These are phyloP conservation scores for Zygotorulaspora chibaensis DNA, from an alignment of 805 yeast genomes.

Conservation along the genomic window DNA sequence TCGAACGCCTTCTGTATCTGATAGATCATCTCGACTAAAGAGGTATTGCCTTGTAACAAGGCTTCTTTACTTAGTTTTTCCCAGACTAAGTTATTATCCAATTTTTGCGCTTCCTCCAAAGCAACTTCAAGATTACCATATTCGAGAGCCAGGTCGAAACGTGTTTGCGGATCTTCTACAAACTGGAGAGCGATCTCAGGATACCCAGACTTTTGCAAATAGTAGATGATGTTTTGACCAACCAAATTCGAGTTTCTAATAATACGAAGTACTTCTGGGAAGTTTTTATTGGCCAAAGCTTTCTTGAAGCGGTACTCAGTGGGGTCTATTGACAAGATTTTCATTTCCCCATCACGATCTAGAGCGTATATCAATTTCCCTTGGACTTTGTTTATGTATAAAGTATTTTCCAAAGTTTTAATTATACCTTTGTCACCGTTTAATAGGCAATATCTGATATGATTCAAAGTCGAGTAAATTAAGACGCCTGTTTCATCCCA, in stretches of 20 bases:
- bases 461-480: conserved; percentile 90
- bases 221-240: conserved; percentile 95
- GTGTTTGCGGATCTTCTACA: conserved; percentile 92
- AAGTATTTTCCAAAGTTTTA: conserved; percentile 83
- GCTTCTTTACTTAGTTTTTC: conserved; percentile 82
- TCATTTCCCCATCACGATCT: conserved; percentile 81
- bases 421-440: conserved; percentile 96
- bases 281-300: conserved; percentile 84
- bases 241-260: conserved; percentile 87
- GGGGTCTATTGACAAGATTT: conserved; percentile 77
- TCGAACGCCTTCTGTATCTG: conserved; percentile 86
- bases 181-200: conserved; percentile 97
- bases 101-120: conserved; percentile 75
- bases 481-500: conserved; percentile 95
- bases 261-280: conserved; percentile 84
- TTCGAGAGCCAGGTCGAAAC: conserved; percentile 93
- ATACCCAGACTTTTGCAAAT: conserved; percentile 89
- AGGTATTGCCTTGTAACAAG: conserved; percentile 79
- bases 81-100: conserved; percentile 71
- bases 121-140: conserved; percentile 87
- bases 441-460: conserved; percentile 85
- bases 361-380: conserved; percentile 75
- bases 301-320: conserved; percentile 95
- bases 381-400: conserved; percentile 70
- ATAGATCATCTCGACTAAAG: conserved; percentile 78